Evolutionary conservation across 345 rosid species (phyloP).

Genomic region (Melaleuca quinquenervia): DNA sequence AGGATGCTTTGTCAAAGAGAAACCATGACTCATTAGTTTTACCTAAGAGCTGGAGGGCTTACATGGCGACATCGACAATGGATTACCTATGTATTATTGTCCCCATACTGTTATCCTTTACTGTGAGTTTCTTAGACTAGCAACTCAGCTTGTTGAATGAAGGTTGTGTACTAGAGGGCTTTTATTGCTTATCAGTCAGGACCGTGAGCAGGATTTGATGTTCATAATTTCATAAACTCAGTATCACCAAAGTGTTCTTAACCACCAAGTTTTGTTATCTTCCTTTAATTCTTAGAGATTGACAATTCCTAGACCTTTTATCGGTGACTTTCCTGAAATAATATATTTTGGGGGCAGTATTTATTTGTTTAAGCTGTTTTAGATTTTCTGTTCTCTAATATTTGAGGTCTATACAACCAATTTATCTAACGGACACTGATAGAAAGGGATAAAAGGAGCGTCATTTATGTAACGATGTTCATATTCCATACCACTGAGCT

Average conservation of each 20-base stretch:
- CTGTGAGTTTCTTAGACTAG: conserved; percentile 32
- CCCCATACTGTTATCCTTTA: conserved; percentile 51
- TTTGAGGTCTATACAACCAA: not conserved
- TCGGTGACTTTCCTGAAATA: not conserved
- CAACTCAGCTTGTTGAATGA: not conserved
- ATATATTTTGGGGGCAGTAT: not conserved
- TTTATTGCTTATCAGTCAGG: not conserved
- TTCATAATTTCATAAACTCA: not conserved
- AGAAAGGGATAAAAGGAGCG: not conserved
- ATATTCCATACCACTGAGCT: not conserved
- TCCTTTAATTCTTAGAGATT: not conserved
- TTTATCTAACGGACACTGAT: not conserved
- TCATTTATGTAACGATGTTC: not conserved
- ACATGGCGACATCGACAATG: conserved; percentile 23
- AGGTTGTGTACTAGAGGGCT: not conserved
- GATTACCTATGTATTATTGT: conserved; percentile 58
- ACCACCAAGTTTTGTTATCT: not conserved
- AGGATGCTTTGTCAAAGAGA: conserved; percentile 24
- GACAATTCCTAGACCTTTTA: not conserved
- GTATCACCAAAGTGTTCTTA: not conserved
- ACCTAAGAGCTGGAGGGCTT: conserved; percentile 33
- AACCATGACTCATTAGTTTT: conserved; percentile 18
- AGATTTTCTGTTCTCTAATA: not conserved
- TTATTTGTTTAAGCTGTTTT: not conserved
- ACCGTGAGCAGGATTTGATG: not conserved